phyloP scores from a whole-genome alignment of 805 yeast species.

The Metschnikowia reukaufii region DNA sequence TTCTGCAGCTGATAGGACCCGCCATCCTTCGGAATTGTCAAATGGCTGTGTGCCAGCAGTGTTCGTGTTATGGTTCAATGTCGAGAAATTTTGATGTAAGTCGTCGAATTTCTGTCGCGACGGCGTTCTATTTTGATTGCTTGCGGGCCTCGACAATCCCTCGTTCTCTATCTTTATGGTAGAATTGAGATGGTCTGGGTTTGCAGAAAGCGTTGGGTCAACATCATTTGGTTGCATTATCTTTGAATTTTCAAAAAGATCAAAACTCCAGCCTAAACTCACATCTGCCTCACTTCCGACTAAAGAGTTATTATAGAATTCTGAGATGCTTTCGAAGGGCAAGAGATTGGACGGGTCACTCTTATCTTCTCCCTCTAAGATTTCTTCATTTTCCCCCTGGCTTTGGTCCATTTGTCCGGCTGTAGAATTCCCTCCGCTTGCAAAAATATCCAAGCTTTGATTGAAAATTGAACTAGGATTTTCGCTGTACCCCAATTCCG shows the following conservation, averaged over 20 bases:
- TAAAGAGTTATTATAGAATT: constrained; percentile 1
- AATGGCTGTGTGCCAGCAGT: background rate
- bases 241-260: constrained; percentile 3
- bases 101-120: background rate
- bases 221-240: background rate
- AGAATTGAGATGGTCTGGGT: background rate
- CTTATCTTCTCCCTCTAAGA: background rate
- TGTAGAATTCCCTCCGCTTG: background rate
- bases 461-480: constrained; percentile 6
- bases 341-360: background rate
- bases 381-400: background rate
- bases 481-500: constrained; percentile 3
- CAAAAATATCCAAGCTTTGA: constrained; percentile 7
- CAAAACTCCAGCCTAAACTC: constrained; percentile 7
- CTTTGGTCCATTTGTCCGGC: background rate
- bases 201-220: background rate
- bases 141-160: background rate
- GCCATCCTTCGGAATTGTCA: background rate
- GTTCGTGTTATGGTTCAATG: background rate
- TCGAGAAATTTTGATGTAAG: background rate
- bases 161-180: background rate
- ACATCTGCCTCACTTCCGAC: constrained; percentile 3
- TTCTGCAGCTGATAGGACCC: background rate
- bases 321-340: background rate
- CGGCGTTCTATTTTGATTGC: background rate